These are phyloP conservation scores for Asterochloris erici DNA, from an alignment of 139 green algal genomes.

Conservation along the genomic window DNA sequence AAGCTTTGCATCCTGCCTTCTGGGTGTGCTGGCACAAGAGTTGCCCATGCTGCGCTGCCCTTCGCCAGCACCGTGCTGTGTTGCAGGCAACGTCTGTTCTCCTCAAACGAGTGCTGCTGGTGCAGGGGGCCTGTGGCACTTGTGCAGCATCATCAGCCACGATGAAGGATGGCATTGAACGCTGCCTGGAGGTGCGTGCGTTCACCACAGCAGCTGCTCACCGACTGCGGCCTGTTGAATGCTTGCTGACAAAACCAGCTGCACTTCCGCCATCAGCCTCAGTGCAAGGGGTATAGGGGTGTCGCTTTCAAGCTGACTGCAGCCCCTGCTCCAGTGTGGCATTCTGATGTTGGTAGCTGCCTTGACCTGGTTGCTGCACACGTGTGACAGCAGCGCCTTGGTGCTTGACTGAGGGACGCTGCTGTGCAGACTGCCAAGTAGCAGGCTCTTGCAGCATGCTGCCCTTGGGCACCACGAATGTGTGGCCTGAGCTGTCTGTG, in stretches of 20 bases:
- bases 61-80: not conserved
- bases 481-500: not conserved
- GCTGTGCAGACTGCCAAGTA: too few species aligned
- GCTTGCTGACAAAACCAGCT: too few species aligned
- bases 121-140: conserved; percentile 77
- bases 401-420: too few species aligned
- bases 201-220: too few species aligned
- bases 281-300: too few species aligned
- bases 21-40: not conserved
- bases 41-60: not conserved
- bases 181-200: conserved; percentile 39
- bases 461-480: not conserved
- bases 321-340: too few species aligned
- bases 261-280: too few species aligned
- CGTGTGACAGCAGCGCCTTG: too few species aligned
- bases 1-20: not conserved
- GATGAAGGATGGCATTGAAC: conserved; percentile 95
- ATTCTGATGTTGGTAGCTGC: too few species aligned
- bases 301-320: too few species aligned
- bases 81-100: not conserved
- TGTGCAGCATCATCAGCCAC: conserved; percentile 80
- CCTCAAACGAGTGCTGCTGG: not conserved
- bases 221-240: too few species aligned
- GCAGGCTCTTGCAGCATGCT: not conserved
- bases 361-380: too few species aligned